Evolutionary conservation across 345 rosid genomes (phyloP).

Genomic region (Sonneratia alba): DNA sequence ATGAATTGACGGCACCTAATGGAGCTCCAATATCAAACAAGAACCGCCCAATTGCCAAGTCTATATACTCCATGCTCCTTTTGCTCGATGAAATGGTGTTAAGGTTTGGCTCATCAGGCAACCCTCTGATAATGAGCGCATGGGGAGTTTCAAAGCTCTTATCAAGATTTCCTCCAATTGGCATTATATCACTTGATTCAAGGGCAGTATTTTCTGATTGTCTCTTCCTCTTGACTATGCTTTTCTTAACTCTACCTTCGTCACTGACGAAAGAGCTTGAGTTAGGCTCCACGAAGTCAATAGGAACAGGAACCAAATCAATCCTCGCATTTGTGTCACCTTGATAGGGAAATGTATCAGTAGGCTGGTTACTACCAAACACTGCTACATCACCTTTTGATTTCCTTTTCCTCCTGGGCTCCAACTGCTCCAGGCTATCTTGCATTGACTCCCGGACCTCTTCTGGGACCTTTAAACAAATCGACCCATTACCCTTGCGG

Average conservation of each 20-base stretch:
- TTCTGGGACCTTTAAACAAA: slow-evolving; percentile 55
- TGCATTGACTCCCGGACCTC: slow-evolving; percentile 56
- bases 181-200: slow-evolving; percentile 11
- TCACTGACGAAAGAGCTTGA: slow-evolving; percentile 17
- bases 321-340: slow-evolving; percentile 26
- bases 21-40: slow-evolving; percentile 72
- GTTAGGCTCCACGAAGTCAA: slow-evolving; percentile 16
- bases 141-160: neutral
- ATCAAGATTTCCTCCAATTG: neutral
- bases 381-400: slow-evolving; percentile 44
- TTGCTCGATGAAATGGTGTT: neutral
- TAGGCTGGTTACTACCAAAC: slow-evolving; percentile 31
- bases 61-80: slow-evolving; percentile 1
- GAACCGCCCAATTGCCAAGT: slow-evolving; percentile 28
- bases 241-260: slow-evolving; percentile 27
- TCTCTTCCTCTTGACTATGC: slow-evolving; percentile 37
- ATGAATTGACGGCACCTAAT: slow-evolving; percentile 54
- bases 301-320: slow-evolving; percentile 10
- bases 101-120: neutral
- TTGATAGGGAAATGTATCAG: slow-evolving; percentile 21
- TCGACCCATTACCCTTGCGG: slow-evolving; percentile 74
- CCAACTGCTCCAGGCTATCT: slow-evolving; percentile 61
- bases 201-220: slow-evolving; percentile 20
- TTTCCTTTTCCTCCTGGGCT: slow-evolving; percentile 59
- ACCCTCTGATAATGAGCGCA: neutral